Base-by-base conservation (phyloP, 306 rosid species). In the peach (Prunus persica) region DNA sequence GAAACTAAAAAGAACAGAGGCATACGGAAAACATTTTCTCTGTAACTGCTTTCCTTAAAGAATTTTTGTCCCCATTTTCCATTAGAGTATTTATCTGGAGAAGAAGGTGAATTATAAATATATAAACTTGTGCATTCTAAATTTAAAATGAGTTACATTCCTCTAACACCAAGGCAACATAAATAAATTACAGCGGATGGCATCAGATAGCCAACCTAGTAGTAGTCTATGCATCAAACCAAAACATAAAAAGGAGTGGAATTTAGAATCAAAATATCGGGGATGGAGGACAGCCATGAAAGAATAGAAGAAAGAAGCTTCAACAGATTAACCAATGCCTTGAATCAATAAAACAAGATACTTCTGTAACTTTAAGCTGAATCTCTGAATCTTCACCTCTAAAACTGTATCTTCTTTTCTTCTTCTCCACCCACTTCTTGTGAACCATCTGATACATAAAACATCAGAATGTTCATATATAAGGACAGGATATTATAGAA, bases 21-120 rank as follows among this genome's bases (percentile, higher is more conserved):
- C 98, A 58, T 95, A 95, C 98, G 2, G 98, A 95, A 82, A 82
- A 95, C 96, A 95, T 92, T 38, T 64, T 92, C 88, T 92, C 98
- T 0, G 98, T 95, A 80, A 88, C 96, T 32, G 85, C 84, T 85
- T 95, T 95, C 85, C 98, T 84, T 78, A 95, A 79, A 72, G 83
- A 38, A 61, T 62, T 83, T 86, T 89, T 90, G 86, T 95, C 96
- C 34, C 97, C 98, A 52, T 80, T 82, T 50, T 96, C 96, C 56
- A 90, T 70, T 47, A 88, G 85, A 9, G 87, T 88, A 86, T 90
- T 95, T 79, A 95, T 90, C 98, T 95, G 92, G 72, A 84, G 50
- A 65, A 80, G 67, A 76, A 61, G 50, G 67, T 57, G 68, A 51
- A 50, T n/a, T 73, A 13, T 8, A 3, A 65, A 51, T 38, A 46